Base-by-base conservation (phyloP, 2,329 filamentous ascomycete species). In the Tolypocladium tropicale region DNA sequence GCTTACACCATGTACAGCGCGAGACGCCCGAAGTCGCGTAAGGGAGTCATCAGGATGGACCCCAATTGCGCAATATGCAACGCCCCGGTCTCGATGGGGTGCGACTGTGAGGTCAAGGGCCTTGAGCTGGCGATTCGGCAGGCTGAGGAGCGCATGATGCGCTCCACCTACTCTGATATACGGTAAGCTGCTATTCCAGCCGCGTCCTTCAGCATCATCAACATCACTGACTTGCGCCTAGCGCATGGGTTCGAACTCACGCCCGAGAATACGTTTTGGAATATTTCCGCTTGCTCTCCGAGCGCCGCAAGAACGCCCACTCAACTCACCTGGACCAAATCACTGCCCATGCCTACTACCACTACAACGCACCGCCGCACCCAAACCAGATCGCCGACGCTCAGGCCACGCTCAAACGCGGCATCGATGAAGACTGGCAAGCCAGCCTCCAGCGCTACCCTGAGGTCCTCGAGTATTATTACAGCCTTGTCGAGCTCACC, bases 401-500 rank as follows among this genome's bases (percentile, higher is more conserved):
- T 28, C 81, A 90, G 64, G 77, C 77, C 18, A 77, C 79, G 52
- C 76, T 90, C 58, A 89, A 90, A 71, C 79, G 82, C 53, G 87
- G 86, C 58, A 87, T 91, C 64, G 87, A 91, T 64, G 84, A 88
- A 59, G 88, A 91, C 72, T 93, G 88, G 88, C 81, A 85, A 64
- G 78, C 81, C 33, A 86, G 84, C 52, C 88, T 91, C 41, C 81
- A 89, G 63, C 80, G 84, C 55, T 93, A 92, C 63, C 89, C 88
- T 5, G 86, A 91, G 67, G 84, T 92, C n/a, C 75, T 93, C 55
- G 85, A 90, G 70, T 90, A 92, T 70, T 92, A 88, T 67, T 92
- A 86, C 70, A 78, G 82, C 57, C 74, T 91, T 39, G 85, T 91
- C 37, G 81, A 85, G 55, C 68, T 90, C 57, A 80, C 76, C 25